phyloP scores from a whole-genome alignment of 495 filamentous ascomycete genomes.

The Neurospora sp. region DNA sequence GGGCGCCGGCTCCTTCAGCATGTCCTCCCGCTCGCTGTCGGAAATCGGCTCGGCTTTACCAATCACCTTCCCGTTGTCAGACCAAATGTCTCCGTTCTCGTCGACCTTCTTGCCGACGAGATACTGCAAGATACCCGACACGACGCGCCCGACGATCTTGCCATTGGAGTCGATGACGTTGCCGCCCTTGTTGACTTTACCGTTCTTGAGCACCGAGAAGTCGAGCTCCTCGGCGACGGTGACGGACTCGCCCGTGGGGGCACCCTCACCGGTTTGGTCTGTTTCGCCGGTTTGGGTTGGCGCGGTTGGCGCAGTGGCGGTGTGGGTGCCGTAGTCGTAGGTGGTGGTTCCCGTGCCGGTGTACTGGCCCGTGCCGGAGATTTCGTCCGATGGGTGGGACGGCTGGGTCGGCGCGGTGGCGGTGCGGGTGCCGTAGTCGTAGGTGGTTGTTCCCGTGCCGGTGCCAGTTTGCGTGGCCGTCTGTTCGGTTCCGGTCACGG shows the following conservation, averaged over 20 bases:
- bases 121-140: slow-evolving; percentile 56
- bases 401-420: not conserved
- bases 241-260: not conserved
- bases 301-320: not conserved
- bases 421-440: not conserved
- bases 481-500: not conserved
- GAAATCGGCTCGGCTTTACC: slow-evolving; percentile 67
- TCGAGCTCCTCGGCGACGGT: slow-evolving; percentile 34
- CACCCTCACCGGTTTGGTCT: not conserved
- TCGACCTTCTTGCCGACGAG: slow-evolving; percentile 60
- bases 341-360: not conserved
- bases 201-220: slow-evolving; percentile 53
- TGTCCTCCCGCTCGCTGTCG: slow-evolving; percentile 57
- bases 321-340: not conserved
- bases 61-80: slow-evolving; percentile 60
- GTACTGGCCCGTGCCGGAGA: not conserved
- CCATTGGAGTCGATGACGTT: slow-evolving; percentile 65
- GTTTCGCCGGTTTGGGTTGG: not conserved
- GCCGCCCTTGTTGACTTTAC: slow-evolving; percentile 69
- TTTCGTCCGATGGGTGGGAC: not conserved
- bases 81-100: slow-evolving; percentile 65
- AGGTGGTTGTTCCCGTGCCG: not conserved
- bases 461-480: not conserved
- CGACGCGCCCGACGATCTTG: slow-evolving; percentile 57
- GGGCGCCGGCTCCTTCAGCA: slow-evolving; percentile 49